These are phyloP conservation scores for Nepenthes gracilis DNA, from an alignment of 148 eudicot genomes.

Conservation along the genomic window DNA sequence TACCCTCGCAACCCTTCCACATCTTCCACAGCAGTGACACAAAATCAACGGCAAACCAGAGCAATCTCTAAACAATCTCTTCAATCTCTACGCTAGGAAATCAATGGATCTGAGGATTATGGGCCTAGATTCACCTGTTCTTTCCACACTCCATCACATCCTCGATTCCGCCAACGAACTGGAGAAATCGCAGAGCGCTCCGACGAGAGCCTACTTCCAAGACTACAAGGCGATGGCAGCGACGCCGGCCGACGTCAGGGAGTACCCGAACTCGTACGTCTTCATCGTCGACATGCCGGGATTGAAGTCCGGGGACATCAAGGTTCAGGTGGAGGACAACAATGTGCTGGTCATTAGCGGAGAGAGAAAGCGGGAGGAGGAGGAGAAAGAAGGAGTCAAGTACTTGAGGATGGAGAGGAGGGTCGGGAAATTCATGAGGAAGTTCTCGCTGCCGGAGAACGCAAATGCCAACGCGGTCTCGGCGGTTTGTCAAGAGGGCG, in stretches of 20 bases:
- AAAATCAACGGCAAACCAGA: no score
- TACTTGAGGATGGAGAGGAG: constrained; percentile 72
- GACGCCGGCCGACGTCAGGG: constrained; percentile 20
- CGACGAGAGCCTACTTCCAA: constrained; percentile 15
- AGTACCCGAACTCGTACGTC: constrained; percentile 12
- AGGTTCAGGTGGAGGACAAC: constrained; percentile 24
- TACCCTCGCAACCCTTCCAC: no score
- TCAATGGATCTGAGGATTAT: constrained; percentile 3
- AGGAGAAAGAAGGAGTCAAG: constrained; percentile 43
- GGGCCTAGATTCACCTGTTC: constrained; percentile 4
- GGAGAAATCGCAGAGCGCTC: neutral
- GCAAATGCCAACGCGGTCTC: constrained; percentile 31
- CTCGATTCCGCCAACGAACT: constrained; percentile 9
- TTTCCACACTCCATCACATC: constrained; percentile 9
- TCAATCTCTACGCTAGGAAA: no score
- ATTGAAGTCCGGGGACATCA: constrained; percentile 10
- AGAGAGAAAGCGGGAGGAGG: constrained; percentile 31
- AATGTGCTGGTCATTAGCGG: constrained; percentile 22
- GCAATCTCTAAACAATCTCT: no score
- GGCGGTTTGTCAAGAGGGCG: constrained; percentile 63
- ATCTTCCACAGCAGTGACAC: no score
- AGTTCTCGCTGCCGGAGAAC: constrained; percentile 61
- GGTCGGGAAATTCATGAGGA: constrained; percentile 65
- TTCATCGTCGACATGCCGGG: constrained; percentile 23
- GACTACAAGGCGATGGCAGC: constrained; percentile 23